Evolutionary conservation across 345 rosid species (phyloP).

Genomic region (Eutrema heterophyllum): DNA sequence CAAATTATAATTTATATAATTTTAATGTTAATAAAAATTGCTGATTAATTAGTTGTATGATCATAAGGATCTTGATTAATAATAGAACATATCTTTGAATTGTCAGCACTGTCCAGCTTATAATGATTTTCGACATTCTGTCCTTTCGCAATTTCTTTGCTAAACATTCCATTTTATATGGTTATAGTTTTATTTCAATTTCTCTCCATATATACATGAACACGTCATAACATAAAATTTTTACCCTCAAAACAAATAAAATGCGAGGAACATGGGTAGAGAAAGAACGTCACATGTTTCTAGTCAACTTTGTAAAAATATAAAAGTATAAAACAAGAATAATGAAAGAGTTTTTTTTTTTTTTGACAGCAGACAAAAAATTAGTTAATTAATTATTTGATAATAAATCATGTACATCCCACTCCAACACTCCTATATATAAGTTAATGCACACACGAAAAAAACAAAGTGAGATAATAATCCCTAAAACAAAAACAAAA

Average conservation of each 20-base stretch:
- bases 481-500: not conserved
- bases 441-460: not conserved
- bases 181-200: not conserved
- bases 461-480: not conserved
- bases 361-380: too few relatives aligned
- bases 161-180: not conserved
- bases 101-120: constrained; percentile 9
- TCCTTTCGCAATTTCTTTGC: not conserved
- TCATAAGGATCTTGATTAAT: constrained; percentile 3
- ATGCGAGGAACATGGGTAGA: constrained; percentile 15
- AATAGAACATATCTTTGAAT: constrained; percentile 22
- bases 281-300: not conserved
- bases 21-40: not conserved
- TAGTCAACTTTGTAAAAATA: constrained; percentile 19
- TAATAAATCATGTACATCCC: not conserved
- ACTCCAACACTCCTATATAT: constrained; percentile 19
- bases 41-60: constrained; percentile 17
- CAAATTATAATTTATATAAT: not conserved
- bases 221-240: not conserved
- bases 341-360: too few relatives aligned
- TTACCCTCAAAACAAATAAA: not conserved
- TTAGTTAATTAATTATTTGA: not conserved
- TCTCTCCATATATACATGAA: not conserved
- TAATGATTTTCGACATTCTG: not conserved
- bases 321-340: constrained; percentile 1